Percentiles rank a stretch among this genome's conserved stretches.
Evolutionary conservation across 352 stramenopile genomes (phyloP).

Genomic region (Phytophthora ramorum): DNA sequence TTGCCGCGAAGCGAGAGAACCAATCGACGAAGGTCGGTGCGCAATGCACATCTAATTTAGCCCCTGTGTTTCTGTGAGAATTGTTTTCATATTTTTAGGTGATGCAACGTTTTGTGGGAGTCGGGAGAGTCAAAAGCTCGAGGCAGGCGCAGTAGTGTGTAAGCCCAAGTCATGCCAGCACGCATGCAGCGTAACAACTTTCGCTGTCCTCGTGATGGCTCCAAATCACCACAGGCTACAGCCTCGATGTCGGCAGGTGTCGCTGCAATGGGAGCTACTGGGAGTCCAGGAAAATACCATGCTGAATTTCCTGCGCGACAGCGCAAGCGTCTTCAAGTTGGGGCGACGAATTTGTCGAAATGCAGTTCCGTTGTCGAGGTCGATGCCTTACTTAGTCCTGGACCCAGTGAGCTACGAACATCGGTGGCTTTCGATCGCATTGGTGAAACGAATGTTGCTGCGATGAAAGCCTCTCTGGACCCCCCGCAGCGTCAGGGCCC

Average conservation of each 20-base stretch:
- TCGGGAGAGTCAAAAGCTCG: conserved; percentile 3
- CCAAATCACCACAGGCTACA: conserved; percentile 19
- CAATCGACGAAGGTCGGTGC: conserved; percentile 21
- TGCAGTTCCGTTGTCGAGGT: conserved; percentile 28
- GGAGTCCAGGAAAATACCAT: conserved; percentile 38
- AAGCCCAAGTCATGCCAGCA: conserved; percentile 27
- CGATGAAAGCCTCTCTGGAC: conserved; percentile 44
- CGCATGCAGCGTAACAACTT: conserved; percentile 76
- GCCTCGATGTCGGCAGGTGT: conserved; percentile 20
- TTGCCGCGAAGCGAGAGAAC: conserved; percentile 19
- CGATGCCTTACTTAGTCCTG: conserved; percentile 12
- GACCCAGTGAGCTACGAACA: conserved; percentile 10
- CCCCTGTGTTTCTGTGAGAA: conserved; percentile 10
- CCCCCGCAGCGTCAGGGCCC: conserved; percentile 15
- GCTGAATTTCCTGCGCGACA: conserved; percentile 59
- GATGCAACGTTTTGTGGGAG: background rate
- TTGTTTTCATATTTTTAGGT: conserved; percentile 40
- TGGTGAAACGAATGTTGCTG: conserved; percentile 54
- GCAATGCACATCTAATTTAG: conserved; percentile 39
- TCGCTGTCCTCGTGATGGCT: conserved; percentile 44
- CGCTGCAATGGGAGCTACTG: conserved; percentile 22
- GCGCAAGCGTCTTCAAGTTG: conserved; percentile 79
- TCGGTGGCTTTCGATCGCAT: conserved; percentile 36
- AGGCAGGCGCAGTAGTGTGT: background rate
- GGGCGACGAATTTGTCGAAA: conserved; percentile 66